Percentiles rank a stretch among this genome's conserved stretches.
Evolutionary conservation across 441 rosid genomes (phyloP).

Genomic region (Erodium chrysanthum): DNA sequence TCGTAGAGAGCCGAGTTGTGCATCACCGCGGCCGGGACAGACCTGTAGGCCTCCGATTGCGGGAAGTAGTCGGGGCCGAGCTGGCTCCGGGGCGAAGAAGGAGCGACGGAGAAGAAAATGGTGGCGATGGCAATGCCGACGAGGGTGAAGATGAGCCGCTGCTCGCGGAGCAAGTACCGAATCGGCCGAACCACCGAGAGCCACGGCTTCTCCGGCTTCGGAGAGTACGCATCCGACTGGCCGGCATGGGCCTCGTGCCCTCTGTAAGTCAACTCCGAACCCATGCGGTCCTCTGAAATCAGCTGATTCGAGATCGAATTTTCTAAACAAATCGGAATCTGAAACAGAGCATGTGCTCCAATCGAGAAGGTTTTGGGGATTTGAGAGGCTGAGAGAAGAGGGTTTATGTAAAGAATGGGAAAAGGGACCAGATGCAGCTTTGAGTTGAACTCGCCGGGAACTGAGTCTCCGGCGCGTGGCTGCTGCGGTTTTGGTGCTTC

Average conservation of each 20-base stretch:
- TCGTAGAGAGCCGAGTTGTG: constrained; percentile 2
- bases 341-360: no score
- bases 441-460: constrained; percentile 18
- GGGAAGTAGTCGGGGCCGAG: constrained; percentile 16
- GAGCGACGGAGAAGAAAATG: constrained; percentile 45
- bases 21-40: constrained; percentile 13
- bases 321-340: no score
- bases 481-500: neutral
- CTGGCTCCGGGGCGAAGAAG: constrained; percentile 22
- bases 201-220: constrained; percentile 83
- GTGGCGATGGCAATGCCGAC: constrained; percentile 78
- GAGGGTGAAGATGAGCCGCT: constrained; percentile 63
- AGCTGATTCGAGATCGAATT: neutral
- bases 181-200: constrained; percentile 44
- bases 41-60: constrained; percentile 14
- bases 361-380: constrained; percentile 3
- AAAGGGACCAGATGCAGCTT: neutral
- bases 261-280: constrained; percentile 72
- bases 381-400: neutral
- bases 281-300: constrained; percentile 24
- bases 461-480: constrained; percentile 19
- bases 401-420: neutral
- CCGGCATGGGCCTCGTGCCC: constrained; percentile 58
- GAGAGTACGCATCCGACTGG: constrained; percentile 55
- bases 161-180: constrained; percentile 72